phyloP scores from a whole-genome alignment of 2,329 filamentous ascomycete species.

The Penicillium glabrum region DNA sequence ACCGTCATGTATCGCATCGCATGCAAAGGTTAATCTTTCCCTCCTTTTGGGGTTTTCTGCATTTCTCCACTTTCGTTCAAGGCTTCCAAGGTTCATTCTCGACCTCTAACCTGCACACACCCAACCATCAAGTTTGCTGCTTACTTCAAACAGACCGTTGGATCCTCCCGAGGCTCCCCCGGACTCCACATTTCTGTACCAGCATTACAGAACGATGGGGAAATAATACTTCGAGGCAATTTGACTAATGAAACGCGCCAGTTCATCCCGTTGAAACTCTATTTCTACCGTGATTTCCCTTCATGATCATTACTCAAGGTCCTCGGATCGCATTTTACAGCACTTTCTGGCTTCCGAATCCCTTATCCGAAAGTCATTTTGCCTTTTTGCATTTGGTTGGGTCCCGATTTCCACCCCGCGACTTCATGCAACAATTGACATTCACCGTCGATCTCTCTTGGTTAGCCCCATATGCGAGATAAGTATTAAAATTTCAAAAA shows the following conservation, averaged over 20 bases:
- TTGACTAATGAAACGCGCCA: background rate
- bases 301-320: background rate
- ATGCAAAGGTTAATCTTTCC: background rate
- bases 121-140: background rate
- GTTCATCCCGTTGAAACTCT: background rate
- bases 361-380: background rate
- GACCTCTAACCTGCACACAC: background rate
- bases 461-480: background rate
- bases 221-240: background rate
- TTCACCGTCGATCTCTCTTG: background rate
- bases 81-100: background rate
- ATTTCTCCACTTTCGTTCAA: background rate
- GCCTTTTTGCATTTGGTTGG: background rate
- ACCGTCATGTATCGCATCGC: slow-evolving; percentile 1
- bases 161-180: slow-evolving; percentile 15
- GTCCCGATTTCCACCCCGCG: background rate
- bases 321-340: background rate
- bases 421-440: background rate
- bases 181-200: slow-evolving; percentile 17
- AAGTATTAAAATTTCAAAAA: background rate
- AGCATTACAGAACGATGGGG: background rate
- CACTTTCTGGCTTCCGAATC: background rate
- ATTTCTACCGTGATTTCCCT: background rate
- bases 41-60: background rate
- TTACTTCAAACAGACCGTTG: background rate